These are phyloP conservation scores for Cladosporium sphaerospermum DNA, from an alignment of 2,329 filamentous ascomycete species.

Conservation along the genomic window DNA sequence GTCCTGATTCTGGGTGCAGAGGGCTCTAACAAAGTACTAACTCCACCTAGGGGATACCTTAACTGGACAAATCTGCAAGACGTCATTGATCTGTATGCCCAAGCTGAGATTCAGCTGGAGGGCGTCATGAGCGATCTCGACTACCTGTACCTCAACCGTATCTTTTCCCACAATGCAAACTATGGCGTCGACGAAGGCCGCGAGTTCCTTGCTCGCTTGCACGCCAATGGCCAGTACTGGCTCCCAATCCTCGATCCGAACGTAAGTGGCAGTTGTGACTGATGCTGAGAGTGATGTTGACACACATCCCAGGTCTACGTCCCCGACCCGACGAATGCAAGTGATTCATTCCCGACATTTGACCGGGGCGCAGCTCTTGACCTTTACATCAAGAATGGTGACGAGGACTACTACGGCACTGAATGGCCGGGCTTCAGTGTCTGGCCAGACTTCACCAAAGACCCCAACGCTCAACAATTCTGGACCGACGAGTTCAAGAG, in stretches of 20 bases:
- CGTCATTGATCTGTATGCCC: slow-evolving; percentile 45
- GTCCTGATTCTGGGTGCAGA: not conserved
- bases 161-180: slow-evolving; percentile 52
- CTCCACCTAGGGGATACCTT: slow-evolving; percentile 25
- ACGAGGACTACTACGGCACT: slow-evolving; percentile 39
- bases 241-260: slow-evolving; percentile 54
- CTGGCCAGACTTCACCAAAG: slow-evolving; percentile 9
- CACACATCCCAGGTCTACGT: slow-evolving; percentile 45
- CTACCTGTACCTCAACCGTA: slow-evolving; percentile 50
- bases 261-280: slow-evolving; percentile 23
- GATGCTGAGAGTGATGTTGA: too few relatives aligned
- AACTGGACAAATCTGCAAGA: slow-evolving; percentile 57
- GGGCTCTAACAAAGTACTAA: slow-evolving; percentile 45
- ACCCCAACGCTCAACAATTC: slow-evolving; percentile 20
- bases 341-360: slow-evolving; percentile 51
- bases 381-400: slow-evolving; percentile 48
- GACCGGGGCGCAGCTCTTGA: slow-evolving; percentile 45
- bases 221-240: slow-evolving; percentile 49
- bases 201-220: slow-evolving; percentile 46
- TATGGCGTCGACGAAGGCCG: slow-evolving; percentile 50
- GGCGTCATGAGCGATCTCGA: slow-evolving; percentile 40
- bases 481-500: slow-evolving; percentile 22
- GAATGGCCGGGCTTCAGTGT: slow-evolving; percentile 16
- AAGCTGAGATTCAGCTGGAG: slow-evolving; percentile 42
- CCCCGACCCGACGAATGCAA: slow-evolving; percentile 60